Base-by-base conservation (phyloP, 805 yeast genomes). In the Spathaspora sp. region DNA sequence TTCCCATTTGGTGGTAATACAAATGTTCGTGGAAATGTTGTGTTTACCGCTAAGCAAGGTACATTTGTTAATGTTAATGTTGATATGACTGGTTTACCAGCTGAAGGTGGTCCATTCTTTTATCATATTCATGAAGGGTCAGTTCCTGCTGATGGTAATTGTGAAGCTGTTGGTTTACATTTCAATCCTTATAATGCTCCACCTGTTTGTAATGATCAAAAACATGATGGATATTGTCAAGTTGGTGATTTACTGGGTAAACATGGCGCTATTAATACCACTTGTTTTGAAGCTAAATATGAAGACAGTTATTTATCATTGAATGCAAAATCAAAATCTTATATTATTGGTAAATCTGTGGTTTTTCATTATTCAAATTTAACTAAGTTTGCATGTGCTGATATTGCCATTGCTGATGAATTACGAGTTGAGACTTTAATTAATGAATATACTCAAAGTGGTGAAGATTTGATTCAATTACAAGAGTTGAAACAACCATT, bases 211-310 rank as follows among this genome's bases (percentile, higher is more conserved):
- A 84, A 78, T 49, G 57, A 65, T 26, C 71, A 73, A 51, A 71
- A 70, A 16, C 73, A 77, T 57, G 86, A 86, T 65, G 65, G 83
- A 7, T 70, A 64, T 35, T 86, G 90, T 64, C 83, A 83, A 66
- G 80, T 86, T 42, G 93, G 93, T 52, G 92, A 86, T 62, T 79
- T 86, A 59, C 80, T 88, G 35, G 93, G 93, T 44, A 86, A 86
- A 64, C 91, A 86, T 66, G 93, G 93, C 11, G 78, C 70, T 69
- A 83, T 87, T 60, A 78, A 85, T 62, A 77, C 88, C 18, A 85
- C 89, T 11, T 85, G 89, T 63, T 84, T 80, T 65, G 86, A 84
- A 65, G 71, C 81, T 28, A 73, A 75, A 53, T 87, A 83, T 64
- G 68, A 75, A 52, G 92, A 87, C 61, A 86, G 85, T 6, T 86